Conservation (phyloP, 2,329 filamentous ascomycete genomes). For the Alternaria ethzedia region DNA sequence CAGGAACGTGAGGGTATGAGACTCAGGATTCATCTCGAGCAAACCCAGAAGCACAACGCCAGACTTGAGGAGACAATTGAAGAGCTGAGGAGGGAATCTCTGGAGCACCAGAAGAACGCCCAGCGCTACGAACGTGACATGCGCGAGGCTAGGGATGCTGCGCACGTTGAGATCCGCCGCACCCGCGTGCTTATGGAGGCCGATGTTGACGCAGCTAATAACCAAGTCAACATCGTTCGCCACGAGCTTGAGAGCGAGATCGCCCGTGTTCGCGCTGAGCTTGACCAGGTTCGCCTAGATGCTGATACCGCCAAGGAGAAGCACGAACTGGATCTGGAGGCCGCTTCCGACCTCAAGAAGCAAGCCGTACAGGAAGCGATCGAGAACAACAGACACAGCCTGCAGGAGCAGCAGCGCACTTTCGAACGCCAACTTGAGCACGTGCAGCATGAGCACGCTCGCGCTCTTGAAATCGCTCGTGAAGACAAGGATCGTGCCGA, state of each 20-base stretch:
- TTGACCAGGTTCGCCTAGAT: constrained; percentile 80
- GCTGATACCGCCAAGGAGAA: constrained; percentile 80
- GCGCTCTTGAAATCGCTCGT: constrained; percentile 70
- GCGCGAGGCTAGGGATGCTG: constrained; percentile 80
- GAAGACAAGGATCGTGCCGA: constrained; percentile 86
- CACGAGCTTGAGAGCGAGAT: constrained; percentile 84
- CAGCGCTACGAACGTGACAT: constrained; percentile 80
- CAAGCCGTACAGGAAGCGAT: constrained; percentile 62
- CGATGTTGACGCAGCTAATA: constrained; percentile 82
- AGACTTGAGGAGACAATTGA: constrained; percentile 67
- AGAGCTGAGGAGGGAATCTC: constrained; percentile 67
- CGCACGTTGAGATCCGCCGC: constrained; percentile 79
- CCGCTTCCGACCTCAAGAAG: constrained; percentile 73
- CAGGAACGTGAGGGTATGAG: constrained; percentile 79
- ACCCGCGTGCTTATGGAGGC: constrained; percentile 78
- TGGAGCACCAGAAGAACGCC: constrained; percentile 72
- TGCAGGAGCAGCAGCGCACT: constrained; percentile 59
- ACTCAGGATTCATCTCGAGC: constrained; percentile 74
- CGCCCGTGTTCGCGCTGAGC: constrained; percentile 71
- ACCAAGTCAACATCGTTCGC: constrained; percentile 82
- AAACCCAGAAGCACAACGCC: constrained; percentile 64
- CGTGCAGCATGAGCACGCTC: constrained; percentile 65
- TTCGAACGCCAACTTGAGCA: constrained; percentile 47
- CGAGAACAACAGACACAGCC: constrained; percentile 59
- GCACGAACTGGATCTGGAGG: constrained; percentile 83